Conservation (phyloP, 352 stramenopile species). For the Peronospora farinosa region DNA sequence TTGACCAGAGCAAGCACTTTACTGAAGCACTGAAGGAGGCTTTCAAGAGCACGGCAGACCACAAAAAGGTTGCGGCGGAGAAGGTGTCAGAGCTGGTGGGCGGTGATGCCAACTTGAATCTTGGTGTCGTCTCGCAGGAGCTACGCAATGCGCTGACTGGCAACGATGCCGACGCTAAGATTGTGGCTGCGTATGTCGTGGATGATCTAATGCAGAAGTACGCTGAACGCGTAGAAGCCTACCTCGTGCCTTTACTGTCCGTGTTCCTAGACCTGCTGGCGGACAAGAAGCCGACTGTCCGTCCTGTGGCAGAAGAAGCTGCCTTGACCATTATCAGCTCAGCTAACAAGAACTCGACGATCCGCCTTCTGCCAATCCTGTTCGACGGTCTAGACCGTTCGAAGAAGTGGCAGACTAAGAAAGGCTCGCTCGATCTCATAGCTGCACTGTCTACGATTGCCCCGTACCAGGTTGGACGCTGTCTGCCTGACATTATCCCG, state of each 20-base stretch:
- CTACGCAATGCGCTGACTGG: slow-evolving; percentile 54
- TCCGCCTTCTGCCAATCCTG: slow-evolving; percentile 85
- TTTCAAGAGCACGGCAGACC: slow-evolving; percentile 54
- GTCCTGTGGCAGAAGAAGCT: slow-evolving; percentile 59
- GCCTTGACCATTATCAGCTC: slow-evolving; percentile 78
- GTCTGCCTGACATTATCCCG: slow-evolving; percentile 95
- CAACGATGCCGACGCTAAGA: slow-evolving; percentile 56
- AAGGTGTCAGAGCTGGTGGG: slow-evolving; percentile 79
- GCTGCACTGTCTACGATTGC: slow-evolving; percentile 87
- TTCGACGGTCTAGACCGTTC: slow-evolving; percentile 85
- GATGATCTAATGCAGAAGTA: slow-evolving; percentile 85
- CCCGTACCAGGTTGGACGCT: slow-evolving; percentile 92
- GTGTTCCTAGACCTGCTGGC: slow-evolving; percentile 74
- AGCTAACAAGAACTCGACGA: slow-evolving; percentile 83
- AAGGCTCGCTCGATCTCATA: slow-evolving; percentile 92
- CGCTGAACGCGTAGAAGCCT: slow-evolving; percentile 70
- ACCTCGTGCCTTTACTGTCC: slow-evolving; percentile 59
- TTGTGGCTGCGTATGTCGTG: slow-evolving; percentile 69
- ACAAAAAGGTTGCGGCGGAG: slow-evolving; percentile 79
- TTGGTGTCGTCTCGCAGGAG: slow-evolving; percentile 61
- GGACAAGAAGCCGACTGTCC: slow-evolving; percentile 80
- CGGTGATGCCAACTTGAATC: slow-evolving; percentile 64
- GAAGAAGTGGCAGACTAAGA: slow-evolving; percentile 97
- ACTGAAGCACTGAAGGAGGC: slow-evolving; percentile 77
- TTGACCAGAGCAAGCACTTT: slow-evolving; percentile 89